These are phyloP conservation scores for Tephrocybe sp. DNA, from an alignment of 768 basidiomycete species.

Conservation along the genomic window DNA sequence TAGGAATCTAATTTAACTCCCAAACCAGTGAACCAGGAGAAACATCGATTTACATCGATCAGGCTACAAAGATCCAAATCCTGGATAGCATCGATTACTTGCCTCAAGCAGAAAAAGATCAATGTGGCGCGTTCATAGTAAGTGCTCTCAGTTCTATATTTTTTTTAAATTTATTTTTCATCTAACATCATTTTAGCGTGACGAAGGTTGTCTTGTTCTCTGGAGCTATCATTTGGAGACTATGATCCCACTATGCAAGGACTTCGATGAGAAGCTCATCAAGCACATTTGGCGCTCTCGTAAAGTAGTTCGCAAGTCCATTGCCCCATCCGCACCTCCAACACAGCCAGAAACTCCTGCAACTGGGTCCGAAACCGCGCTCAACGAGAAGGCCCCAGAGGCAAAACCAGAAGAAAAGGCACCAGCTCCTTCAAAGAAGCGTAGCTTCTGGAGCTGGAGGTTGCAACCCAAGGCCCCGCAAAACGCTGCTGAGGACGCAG, in stretches of 20 bases:
- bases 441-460: slow-evolving; percentile 45
- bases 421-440: slow-evolving; percentile 16
- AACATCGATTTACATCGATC: slow-evolving; percentile 65
- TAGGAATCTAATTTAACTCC: slow-evolving; percentile 14
- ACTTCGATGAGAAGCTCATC: slow-evolving; percentile 78
- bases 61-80: slow-evolving; percentile 83
- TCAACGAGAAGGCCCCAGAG: slow-evolving; percentile 34
- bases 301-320: slow-evolving; percentile 20
- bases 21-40: slow-evolving; percentile 45
- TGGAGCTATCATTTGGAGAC: slow-evolving; percentile 73
- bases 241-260: slow-evolving; percentile 68
- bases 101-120: slow-evolving; percentile 81
- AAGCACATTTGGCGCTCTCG: slow-evolving; percentile 73
- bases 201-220: slow-evolving; percentile 75
- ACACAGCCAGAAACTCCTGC: slow-evolving; percentile 13
- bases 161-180: too few species aligned
- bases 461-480: slow-evolving; percentile 29
- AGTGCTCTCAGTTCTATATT: too few species aligned
- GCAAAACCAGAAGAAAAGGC: slow-evolving; percentile 18
- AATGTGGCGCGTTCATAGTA: slow-evolving; percentile 82
- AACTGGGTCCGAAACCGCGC: slow-evolving; percentile 24
- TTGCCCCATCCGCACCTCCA: slow-evolving; percentile 11
- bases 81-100: slow-evolving; percentile 64
- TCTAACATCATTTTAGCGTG: slow-evolving; percentile 38
- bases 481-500: slow-evolving; percentile 27